These are phyloP conservation scores for Alnus rubra DNA, from an alignment of 306 rosid species.

Conservation along the genomic window DNA sequence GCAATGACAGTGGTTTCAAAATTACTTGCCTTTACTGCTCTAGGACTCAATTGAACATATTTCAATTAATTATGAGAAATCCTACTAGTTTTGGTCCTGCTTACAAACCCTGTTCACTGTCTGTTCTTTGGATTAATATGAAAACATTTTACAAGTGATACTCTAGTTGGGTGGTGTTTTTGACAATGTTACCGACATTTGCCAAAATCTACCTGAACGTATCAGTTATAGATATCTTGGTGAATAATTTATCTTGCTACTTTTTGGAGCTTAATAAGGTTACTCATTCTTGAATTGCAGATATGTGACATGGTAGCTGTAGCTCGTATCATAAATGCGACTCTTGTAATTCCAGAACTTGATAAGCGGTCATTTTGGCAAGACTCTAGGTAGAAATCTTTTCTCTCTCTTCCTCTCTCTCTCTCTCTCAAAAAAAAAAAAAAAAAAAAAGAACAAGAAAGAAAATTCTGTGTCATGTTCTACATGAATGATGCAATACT, in stretches of 20 bases:
- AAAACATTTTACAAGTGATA: neutral
- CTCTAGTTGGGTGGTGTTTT: conserved; percentile 17
- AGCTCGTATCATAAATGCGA: conserved; percentile 86
- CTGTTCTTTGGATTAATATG: neutral
- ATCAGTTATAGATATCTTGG: neutral
- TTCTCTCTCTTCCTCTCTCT: too few species aligned
- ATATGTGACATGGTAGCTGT: conserved; percentile 98
- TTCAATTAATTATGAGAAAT: conserved; percentile 1
- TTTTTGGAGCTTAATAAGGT: conserved; percentile 25
- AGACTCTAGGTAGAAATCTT: conserved; percentile 67
- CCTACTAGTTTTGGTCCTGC: neutral
- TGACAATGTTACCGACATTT: neutral
- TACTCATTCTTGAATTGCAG: conserved; percentile 47
- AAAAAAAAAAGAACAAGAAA: neutral
- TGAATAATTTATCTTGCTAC: neutral
- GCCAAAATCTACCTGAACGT: neutral
- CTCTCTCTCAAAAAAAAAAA: neutral
- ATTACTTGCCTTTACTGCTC: neutral
- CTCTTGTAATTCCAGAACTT: conserved; percentile 94
- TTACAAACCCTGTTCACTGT: neutral
- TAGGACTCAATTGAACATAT: neutral
- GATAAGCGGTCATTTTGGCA: conserved; percentile 90
- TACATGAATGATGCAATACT: conserved; percentile 21
- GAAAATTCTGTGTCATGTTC: conserved; percentile 14
- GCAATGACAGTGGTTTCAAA: neutral